Evolutionary conservation across 371 early-diverging fungal genomes (phyloP).

Genomic region (Mucor plumbeus): DNA sequence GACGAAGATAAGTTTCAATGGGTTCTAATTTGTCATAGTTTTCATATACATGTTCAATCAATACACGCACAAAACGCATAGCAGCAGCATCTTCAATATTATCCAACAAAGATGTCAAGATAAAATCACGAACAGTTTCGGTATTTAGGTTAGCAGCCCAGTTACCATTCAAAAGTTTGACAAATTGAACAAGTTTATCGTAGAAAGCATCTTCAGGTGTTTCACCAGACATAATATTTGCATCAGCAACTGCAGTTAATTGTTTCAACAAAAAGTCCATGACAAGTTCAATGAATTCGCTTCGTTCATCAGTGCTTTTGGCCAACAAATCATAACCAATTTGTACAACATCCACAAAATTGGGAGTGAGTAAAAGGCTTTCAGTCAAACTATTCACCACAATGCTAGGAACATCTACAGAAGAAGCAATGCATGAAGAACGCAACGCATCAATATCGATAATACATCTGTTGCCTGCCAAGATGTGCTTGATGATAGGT

Average conservation of each 20-base stretch:
- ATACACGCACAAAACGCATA: constrained; percentile 34
- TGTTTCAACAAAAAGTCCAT: constrained; percentile 29
- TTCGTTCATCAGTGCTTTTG: background rate
- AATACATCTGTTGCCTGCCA: constrained; percentile 34
- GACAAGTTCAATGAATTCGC: constrained; percentile 16
- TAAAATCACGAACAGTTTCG: constrained; percentile 51
- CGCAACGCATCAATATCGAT: constrained; percentile 20
- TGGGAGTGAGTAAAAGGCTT: constrained; percentile 20
- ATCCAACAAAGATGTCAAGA: constrained; percentile 50
- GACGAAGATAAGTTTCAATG: constrained; percentile 50
- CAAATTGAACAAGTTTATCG: constrained; percentile 20
- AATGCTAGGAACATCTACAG: constrained; percentile 31
- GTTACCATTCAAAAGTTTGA: background rate
- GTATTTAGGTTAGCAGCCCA: constrained; percentile 29
- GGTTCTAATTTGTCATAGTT: constrained; percentile 39
- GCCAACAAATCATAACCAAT: constrained; percentile 26
- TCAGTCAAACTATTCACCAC: constrained; percentile 17
- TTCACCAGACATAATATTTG: constrained; percentile 22
- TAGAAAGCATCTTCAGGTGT: constrained; percentile 31
- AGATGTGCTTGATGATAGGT: constrained; percentile 34
- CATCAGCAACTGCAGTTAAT: constrained; percentile 29
- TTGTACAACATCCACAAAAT: constrained; percentile 28
- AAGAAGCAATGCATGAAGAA: constrained; percentile 27
- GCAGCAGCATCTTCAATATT: constrained; percentile 44
- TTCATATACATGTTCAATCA: constrained; percentile 38